These are phyloP conservation scores for Tricladium varicosporioides DNA, from an alignment of 2,329 filamentous ascomycete species.

Conservation along the genomic window DNA sequence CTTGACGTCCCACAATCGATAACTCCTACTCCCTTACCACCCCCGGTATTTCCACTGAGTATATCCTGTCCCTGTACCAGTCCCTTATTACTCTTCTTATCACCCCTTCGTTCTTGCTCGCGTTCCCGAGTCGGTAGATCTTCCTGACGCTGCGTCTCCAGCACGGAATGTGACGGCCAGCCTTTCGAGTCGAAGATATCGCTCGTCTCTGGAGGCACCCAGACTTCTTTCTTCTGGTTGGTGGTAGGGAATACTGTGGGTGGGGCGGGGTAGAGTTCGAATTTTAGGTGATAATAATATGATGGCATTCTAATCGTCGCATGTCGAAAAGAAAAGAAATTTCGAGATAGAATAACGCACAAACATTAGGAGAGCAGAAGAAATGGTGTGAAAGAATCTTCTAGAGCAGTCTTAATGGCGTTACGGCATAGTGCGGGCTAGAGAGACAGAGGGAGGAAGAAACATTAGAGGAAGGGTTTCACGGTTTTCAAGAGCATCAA, in stretches of 20 bases:
- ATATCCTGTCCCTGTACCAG: neutral
- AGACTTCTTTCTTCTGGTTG: conserved; percentile 36
- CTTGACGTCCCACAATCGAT: conserved; percentile 33
- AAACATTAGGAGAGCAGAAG: too few species aligned
- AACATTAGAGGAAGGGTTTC: too few species aligned
- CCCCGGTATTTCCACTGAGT: neutral
- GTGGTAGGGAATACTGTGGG: conserved; percentile 1
- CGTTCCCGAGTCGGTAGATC: neutral
- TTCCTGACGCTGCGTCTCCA: neutral
- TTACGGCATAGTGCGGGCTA: too few species aligned
- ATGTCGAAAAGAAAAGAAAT: neutral
- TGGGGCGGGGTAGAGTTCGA: conserved; percentile 55
- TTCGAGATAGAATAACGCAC: neutral
- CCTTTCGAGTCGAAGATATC: conserved; percentile 39
- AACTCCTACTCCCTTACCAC: conserved; percentile 2
- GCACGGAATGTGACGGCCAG: conserved; percentile 25
- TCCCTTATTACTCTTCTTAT: too few species aligned
- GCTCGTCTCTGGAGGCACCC: conserved; percentile 48
- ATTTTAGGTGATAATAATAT: conserved; percentile 65
- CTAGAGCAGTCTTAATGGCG: too few species aligned
- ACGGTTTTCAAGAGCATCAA: too few species aligned
- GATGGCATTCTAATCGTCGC: conserved; percentile 29
- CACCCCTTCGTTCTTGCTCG: neutral
- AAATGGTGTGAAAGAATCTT: too few species aligned
- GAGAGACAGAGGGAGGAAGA: too few species aligned